Evolutionary conservation across 169 alveolate species (phyloP), one percentile per base, ranked within the genome.

Genomic region (Eimeria nieschulzi): DNA sequence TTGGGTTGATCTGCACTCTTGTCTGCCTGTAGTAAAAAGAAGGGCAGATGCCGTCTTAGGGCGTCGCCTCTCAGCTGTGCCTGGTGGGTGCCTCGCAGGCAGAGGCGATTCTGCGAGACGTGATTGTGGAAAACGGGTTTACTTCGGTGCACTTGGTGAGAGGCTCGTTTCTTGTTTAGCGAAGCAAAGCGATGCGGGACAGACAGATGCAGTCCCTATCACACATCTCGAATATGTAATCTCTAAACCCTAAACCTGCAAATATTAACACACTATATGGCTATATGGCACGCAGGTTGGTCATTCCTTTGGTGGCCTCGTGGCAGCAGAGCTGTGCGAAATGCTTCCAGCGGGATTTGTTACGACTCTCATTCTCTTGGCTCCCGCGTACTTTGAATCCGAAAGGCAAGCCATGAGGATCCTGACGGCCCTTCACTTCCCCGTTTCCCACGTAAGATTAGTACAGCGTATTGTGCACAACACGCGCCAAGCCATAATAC

Each of bases 121-220:
- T 87, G 33, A 73, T 87, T 21, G 19, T 72, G 21, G 86, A 19
- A 68, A 75, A 87, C 63, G 33, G 61, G 5, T 78, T 87, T 39
- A 51, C 92, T 64, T 76, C 92, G 33, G 92, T 87, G 7, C 92
- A 87, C 80, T 66, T 87, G 86, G 92, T 87, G 10, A 10, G 92
- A 0, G 26, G 26, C 76, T n/a, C 26, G 12, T 59, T 59, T 15
- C 46, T 33, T 3, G 46, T 33, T 33, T 33, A 33, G 46, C 46
- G 46, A 33, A 3, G 46, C 46, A 33, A 33, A 33, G 46, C 46
- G 46, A 33, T 33, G 46, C 46, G 3, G 3, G 46, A 33, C 46
- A 33, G 46, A 33, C 46, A 33, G 46, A 33, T 33, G 46, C 46
- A 33, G 3, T 33, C 46, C 46, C 46, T 3, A 33, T 33, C 46